Percentiles rank a stretch among this genome's conserved stretches.
These are phyloP conservation scores for Metschnikowia borealis DNA, from an alignment of 805 yeast species.

Conservation along the genomic window DNA sequence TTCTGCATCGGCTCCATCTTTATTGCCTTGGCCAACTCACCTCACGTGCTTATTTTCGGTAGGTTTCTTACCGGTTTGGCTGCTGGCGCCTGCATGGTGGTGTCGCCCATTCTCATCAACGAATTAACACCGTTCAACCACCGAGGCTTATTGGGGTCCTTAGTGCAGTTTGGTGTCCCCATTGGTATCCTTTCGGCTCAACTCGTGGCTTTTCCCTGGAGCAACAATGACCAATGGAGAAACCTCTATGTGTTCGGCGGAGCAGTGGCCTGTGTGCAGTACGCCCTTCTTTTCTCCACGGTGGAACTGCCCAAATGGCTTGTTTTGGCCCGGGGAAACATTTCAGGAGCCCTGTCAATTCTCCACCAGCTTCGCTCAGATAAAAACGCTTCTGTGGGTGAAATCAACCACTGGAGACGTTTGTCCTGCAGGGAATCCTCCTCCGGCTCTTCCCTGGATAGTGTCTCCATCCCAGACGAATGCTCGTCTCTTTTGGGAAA, in stretches of 20 bases:
- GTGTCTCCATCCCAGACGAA: not conserved
- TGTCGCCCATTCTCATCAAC: conserved; percentile 38
- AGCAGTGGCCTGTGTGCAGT: conserved; percentile 25
- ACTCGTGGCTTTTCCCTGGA: conserved; percentile 27
- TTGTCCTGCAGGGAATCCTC: conserved; percentile 16
- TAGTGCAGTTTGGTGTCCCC: conserved; percentile 37
- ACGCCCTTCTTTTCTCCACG: conserved; percentile 29
- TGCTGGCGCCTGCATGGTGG: conserved; percentile 38
- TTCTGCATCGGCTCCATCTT: conserved; percentile 26
- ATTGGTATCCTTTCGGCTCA: conserved; percentile 37
- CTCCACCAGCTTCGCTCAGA: conserved; percentile 30
- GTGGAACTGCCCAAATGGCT: conserved; percentile 44
- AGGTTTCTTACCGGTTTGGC: conserved; percentile 35
- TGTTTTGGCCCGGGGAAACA: conserved; percentile 27
- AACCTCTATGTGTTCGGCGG: conserved; percentile 26
- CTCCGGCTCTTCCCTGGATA: not conserved
- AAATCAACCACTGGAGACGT: conserved; percentile 36
- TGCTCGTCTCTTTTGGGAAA: conserved; percentile 4
- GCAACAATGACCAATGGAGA: conserved; percentile 39
- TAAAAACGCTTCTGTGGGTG: conserved; percentile 26
- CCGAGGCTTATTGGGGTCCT: conserved; percentile 39
- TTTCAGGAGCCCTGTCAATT: conserved; percentile 25
- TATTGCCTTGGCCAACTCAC: conserved; percentile 24
- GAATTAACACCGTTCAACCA: conserved; percentile 39
- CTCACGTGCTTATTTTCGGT: conserved; percentile 24